These are phyloP conservation scores for Spinellus fusiger DNA, from an alignment of 192 early-diverging fungal genomes.

Conservation along the genomic window DNA sequence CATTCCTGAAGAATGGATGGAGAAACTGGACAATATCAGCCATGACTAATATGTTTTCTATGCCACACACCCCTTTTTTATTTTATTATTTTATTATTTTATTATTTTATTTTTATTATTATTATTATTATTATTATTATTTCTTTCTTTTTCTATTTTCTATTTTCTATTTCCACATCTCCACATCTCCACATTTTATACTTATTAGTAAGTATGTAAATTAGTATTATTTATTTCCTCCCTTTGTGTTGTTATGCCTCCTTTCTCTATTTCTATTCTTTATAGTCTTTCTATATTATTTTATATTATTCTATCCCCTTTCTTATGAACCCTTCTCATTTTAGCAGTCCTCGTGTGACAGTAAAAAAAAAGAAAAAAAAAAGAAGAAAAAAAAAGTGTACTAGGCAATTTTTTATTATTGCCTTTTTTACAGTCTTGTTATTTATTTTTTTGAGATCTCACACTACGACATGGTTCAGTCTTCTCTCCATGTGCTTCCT, in stretches of 20 bases:
- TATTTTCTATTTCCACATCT: not conserved
- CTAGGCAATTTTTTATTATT: too few species aligned
- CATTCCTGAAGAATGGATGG: slow-evolving; percentile 32
- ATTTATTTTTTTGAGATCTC: too few species aligned
- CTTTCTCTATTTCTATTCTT: not conserved
- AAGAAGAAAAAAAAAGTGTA: too few species aligned
- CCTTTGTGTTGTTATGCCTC: not conserved
- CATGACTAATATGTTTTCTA: not conserved
- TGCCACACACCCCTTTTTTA: too few species aligned
- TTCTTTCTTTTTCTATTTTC: not conserved
- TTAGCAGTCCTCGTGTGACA: slow-evolving; percentile 1
- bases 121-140: not conserved
- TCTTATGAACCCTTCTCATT: not conserved
- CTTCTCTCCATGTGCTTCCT: too few species aligned
- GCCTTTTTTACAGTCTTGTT: too few species aligned
- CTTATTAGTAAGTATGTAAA: not conserved
- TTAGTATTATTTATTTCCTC: not conserved
- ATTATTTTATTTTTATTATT: not conserved
- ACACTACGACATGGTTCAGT: too few species aligned
- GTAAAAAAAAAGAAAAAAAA: too few species aligned
- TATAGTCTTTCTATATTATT: not conserved
- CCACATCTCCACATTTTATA: too few species aligned
- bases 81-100: not conserved
- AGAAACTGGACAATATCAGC: slow-evolving; percentile 18
- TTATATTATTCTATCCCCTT: not conserved